A percentile compares a stretch with the other conserved stretches of the same genome.
Evolutionary conservation across 129 eudicot species (phyloP).

Genomic region (Flaveria linearis): DNA sequence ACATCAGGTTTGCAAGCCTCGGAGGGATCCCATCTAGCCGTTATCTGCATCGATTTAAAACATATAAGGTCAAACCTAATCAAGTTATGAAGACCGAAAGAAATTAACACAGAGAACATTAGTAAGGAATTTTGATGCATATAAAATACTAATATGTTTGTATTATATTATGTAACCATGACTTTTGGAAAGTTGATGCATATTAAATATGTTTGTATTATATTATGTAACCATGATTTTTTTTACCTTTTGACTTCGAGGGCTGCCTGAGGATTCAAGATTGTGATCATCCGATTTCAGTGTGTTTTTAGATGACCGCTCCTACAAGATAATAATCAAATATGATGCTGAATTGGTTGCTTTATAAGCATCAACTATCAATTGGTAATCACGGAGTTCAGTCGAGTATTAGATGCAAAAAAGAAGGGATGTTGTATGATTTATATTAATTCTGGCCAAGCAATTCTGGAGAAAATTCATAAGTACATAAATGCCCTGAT

Average conservation of each 20-base stretch:
- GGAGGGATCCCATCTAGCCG: slow-evolving; percentile 73
- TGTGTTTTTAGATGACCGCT: slow-evolving; percentile 34
- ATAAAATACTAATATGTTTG: background rate
- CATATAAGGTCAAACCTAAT: background rate
- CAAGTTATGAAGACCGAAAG: slow-evolving; percentile 3
- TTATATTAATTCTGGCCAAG: background rate
- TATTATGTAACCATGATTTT: background rate
- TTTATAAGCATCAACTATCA: slow-evolving; percentile 2
- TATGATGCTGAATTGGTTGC: slow-evolving; percentile 13
- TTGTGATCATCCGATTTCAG: slow-evolving; percentile 42
- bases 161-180: background rate
- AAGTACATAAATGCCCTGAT: background rate
- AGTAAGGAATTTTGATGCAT: background rate
- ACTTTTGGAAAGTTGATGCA: background rate
- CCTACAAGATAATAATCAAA: slow-evolving; percentile 43
- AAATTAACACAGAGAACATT: background rate
- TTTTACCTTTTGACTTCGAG: slow-evolving; percentile 52
- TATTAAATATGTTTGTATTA: background rate
- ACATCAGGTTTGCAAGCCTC: slow-evolving; percentile 63
- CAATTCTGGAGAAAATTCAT: background rate
- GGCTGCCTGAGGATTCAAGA: slow-evolving; percentile 56
- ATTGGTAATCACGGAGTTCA: background rate
- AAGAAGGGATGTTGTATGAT: background rate
- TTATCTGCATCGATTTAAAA: slow-evolving; percentile 37
- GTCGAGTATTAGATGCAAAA: background rate